These are phyloP conservation scores for Coemansia sp. DNA, from an alignment of 192 early-diverging fungal species.

Conservation along the genomic window DNA sequence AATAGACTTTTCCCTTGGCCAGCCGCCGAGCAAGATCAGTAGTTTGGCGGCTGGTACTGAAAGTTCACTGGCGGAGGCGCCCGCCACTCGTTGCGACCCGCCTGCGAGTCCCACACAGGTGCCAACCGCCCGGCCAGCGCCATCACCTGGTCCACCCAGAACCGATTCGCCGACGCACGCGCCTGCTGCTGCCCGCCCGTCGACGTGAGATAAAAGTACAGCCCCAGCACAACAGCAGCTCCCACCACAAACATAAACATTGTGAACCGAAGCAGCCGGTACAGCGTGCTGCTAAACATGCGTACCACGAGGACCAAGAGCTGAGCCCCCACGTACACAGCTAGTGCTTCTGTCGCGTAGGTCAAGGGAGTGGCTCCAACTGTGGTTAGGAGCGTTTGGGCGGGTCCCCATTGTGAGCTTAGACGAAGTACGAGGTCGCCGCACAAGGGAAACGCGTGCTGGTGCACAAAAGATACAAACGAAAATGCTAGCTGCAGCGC, in stretches of 20 bases:
- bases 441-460: constrained; percentile 28
- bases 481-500: constrained; percentile 10
- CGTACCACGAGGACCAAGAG: constrained; percentile 16
- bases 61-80: constrained; percentile 21
- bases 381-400: constrained; percentile 17
- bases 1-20: background rate
- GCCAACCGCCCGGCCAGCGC: constrained; percentile 16
- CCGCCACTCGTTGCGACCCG: background rate
- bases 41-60: constrained; percentile 26
- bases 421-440: constrained; percentile 12
- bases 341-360: constrained; percentile 20
- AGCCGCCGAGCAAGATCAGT: background rate
- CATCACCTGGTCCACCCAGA: constrained; percentile 38
- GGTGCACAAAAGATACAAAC: constrained; percentile 18
- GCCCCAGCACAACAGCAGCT: constrained; percentile 18
- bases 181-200: constrained; percentile 16
- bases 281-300: constrained; percentile 44
- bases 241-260: constrained; percentile 16
- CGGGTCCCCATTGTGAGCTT: constrained; percentile 32
- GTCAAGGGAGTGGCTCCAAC: constrained; percentile 20
- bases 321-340: constrained; percentile 16
- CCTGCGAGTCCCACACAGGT: constrained; percentile 19
- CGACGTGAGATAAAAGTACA: constrained; percentile 41
- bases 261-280: constrained; percentile 27
- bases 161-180: background rate